Evolutionary conservation across 805 yeast species (phyloP), one percentile per base, ranked within the genome.

Genomic region (Kuraishia cidri): DNA sequence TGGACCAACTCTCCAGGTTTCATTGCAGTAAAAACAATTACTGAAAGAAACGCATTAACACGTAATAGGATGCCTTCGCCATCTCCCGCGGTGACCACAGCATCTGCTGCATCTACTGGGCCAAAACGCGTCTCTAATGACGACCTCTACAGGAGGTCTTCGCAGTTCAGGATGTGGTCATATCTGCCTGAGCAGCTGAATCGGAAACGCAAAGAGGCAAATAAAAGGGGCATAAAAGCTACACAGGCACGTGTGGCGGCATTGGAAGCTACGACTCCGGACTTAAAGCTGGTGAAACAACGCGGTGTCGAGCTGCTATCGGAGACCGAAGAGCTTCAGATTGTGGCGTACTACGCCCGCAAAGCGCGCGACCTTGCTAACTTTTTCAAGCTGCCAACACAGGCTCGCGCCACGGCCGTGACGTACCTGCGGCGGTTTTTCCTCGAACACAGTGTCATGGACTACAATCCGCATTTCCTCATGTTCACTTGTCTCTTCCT

Each of bases 111-210:
- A n/a, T n/a, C n/a, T n/a, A n/a, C n/a, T n/a, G n/a, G n/a, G n/a
- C n/a, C n/a, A 41, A 50, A 52, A 28, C 54, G 66, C 33, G 66
- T 82, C 6, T 62, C 86, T 1, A 82, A 75, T 45, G 97, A 92
- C 53, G 98, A 92, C 41, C 60, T 92, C 25, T 90, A 85, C 55
- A 70, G 97, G 28, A 69, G 87, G 21, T 83, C 95, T 4, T 70
- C 92, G 1, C 98, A 90, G 58, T 90, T 69, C 51, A 63, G 80
- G 33, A 36, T 74, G 7, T 90, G 98, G 98, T 87, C 97, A 1
- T 90, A 72, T 53, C 75, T 86, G 0, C 48, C 51, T 13, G 71
- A 71, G 2, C 71, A 69, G 35, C 62, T 90, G n/a, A 57, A 54
- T 3, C 63, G 66, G 19, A 54, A 62, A 23, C 60, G 84, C 37